Conservation (phyloP, 345 rosid species). For the Barbarea vulgaris region DNA sequence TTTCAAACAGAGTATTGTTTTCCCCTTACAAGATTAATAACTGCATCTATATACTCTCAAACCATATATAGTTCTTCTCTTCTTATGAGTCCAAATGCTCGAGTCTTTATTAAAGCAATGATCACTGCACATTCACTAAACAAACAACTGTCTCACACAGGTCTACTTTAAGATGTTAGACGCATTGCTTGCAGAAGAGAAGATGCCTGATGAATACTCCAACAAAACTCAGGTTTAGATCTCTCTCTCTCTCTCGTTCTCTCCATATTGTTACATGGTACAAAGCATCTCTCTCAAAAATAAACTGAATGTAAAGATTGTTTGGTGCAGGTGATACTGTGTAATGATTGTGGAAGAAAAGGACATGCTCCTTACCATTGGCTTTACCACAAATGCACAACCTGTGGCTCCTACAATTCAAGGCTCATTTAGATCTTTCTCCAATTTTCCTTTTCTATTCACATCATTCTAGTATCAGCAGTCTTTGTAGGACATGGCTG, state of each 20-base stretch:
- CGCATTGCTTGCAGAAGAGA: slow-evolving; percentile 73
- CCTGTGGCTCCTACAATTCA: slow-evolving; percentile 70
- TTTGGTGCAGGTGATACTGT: slow-evolving; percentile 52
- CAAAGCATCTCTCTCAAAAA: background rate
- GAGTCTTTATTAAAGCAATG: slow-evolving; percentile 15
- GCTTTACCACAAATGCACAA: slow-evolving; percentile 67
- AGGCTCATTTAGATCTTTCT: slow-evolving; percentile 48
- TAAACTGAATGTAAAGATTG: background rate
- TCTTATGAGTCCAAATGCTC: background rate
- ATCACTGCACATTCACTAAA: slow-evolving; percentile 16
- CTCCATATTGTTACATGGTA: background rate
- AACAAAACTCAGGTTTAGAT: slow-evolving; percentile 66
- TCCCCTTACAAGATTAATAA: background rate
- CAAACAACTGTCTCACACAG: slow-evolving; percentile 39
- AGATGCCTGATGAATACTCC: slow-evolving; percentile 67
- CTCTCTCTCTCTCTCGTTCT: background rate
- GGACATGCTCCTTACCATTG: slow-evolving; percentile 71
- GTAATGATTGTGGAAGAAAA: slow-evolving; percentile 77
- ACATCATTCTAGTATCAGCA: slow-evolving; percentile 2
- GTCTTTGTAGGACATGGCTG: slow-evolving; percentile 13
- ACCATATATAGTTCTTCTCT: background rate
- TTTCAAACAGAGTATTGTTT: background rate
- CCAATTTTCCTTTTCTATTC: background rate
- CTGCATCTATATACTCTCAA: background rate
- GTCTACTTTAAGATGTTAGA: slow-evolving; percentile 85